Percentiles rank a stretch among this genome's conserved stretches.
Conservation (phyloP, 805 yeast species). For the Cyberlindnera nakhonratchasimensis region DNA sequence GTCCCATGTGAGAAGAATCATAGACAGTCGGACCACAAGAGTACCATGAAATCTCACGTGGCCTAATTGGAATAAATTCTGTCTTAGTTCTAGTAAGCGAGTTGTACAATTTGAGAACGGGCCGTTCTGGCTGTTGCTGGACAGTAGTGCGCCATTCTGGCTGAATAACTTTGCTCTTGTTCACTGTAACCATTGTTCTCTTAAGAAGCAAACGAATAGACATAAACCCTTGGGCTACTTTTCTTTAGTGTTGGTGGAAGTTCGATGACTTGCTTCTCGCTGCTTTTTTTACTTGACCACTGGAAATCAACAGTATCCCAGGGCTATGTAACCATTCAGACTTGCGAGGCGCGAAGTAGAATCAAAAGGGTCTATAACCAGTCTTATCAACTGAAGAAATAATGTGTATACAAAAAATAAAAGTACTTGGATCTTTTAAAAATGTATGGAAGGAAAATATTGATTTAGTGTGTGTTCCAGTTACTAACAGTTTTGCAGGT, state of each 20-base stretch:
- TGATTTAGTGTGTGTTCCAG: not conserved
- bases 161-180: slow-evolving; percentile 36
- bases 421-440: too few species aligned
- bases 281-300: not conserved
- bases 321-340: not conserved
- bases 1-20: slow-evolving; percentile 97
- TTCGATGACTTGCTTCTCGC: not conserved
- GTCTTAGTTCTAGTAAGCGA: slow-evolving; percentile 80
- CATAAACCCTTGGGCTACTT: slow-evolving; percentile 5
- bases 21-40: slow-evolving; percentile 99
- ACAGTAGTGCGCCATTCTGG: slow-evolving; percentile 51
- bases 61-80: slow-evolving; percentile 66
- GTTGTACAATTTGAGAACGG: slow-evolving; percentile 67
- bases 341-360: not conserved
- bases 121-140: slow-evolving; percentile 22
- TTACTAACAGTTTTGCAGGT: slow-evolving; percentile 16
- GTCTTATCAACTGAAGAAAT: too few species aligned
- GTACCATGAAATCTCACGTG: slow-evolving; percentile 82
- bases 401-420: too few species aligned
- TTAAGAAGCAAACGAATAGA: slow-evolving; percentile 1
- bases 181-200: slow-evolving; percentile 27
- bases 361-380: too few species aligned
- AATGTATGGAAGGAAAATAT: too few species aligned
- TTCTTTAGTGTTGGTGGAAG: not conserved
- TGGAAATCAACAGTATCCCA: not conserved